These are phyloP conservation scores for Olyra latifolia DNA, from an alignment of 176 grass and related monocot genomes.

Conservation along the genomic window DNA sequence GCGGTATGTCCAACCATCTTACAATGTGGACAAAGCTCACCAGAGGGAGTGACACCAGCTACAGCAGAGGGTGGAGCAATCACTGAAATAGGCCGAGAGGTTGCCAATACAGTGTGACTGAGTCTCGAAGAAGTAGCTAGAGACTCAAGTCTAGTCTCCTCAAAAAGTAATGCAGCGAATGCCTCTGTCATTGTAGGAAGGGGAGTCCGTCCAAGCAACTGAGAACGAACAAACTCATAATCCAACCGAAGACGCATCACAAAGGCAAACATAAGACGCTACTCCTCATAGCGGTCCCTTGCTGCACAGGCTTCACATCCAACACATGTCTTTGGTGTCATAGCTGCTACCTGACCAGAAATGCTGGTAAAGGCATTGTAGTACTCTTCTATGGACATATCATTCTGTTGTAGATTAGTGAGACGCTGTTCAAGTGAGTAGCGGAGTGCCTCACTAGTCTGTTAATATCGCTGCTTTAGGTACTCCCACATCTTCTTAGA, in stretches of 20 bases:
- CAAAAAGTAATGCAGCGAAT: background rate
- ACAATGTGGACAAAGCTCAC: too few relatives aligned
- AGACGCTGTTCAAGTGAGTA: too few relatives aligned
- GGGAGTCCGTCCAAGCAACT: background rate
- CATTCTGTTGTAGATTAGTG: rapidly evolving
- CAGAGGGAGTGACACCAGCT: too few relatives aligned
- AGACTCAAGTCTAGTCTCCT: background rate
- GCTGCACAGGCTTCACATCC: background rate
- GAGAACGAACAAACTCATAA: too few relatives aligned
- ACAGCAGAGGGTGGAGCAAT: background rate
- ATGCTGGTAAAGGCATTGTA: background rate
- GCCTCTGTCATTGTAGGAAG: background rate
- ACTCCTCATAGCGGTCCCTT: background rate
- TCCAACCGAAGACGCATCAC: too few relatives aligned
- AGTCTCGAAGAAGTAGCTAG: rapidly evolving
- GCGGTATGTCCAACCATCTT: background rate
- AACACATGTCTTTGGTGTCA: background rate
- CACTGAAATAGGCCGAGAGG: background rate
- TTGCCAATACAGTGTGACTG: background rate
- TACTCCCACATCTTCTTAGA: too few relatives aligned
- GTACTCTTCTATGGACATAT: background rate
- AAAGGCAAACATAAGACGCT: background rate
- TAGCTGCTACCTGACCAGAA: background rate
- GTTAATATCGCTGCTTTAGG: too few relatives aligned
- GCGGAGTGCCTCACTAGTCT: too few relatives aligned